Conservation (phyloP, 176 grass and related monocot species). For the Poa annua region DNA sequence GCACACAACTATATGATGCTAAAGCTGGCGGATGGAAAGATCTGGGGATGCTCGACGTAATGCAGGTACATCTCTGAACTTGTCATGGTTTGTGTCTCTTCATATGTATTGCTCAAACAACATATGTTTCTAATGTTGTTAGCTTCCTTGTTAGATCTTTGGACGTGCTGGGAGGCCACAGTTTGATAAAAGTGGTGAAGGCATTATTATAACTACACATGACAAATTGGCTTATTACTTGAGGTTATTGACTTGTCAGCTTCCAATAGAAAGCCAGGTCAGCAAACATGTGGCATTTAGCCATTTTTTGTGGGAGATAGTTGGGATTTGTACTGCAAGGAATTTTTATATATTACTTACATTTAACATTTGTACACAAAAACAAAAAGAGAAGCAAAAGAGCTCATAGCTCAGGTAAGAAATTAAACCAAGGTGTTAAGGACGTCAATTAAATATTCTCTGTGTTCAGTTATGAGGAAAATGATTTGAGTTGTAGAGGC, state of each 20-base stretch:
- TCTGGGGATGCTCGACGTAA: constrained; percentile 98
- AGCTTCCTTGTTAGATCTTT: constrained; percentile 70
- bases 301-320: background rate
- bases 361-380: background rate
- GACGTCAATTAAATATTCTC: constrained; percentile 34
- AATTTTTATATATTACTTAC: background rate
- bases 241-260: constrained; percentile 88
- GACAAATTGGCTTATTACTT: constrained; percentile 96
- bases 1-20: constrained; percentile 96
- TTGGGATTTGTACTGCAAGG: background rate
- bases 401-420: background rate
- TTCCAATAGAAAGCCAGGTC: constrained; percentile 97
- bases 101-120: constrained; percentile 25
- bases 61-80: constrained; percentile 72
- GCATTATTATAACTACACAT: constrained; percentile 96
- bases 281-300: constrained; percentile 32
- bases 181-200: constrained; percentile 98
- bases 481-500: constrained; percentile 4
- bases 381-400: background rate
- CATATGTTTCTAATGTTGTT: constrained; percentile 40
- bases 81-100: constrained; percentile 1
- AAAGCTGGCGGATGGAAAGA: constrained; percentile 97
- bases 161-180: constrained; percentile 98
- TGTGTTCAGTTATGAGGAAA: constrained; percentile 14
- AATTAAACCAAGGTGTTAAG: constrained; percentile 24